Conservation (phyloP, 176 grass and related monocot genomes). For the Luzula sylvatica region DNA sequence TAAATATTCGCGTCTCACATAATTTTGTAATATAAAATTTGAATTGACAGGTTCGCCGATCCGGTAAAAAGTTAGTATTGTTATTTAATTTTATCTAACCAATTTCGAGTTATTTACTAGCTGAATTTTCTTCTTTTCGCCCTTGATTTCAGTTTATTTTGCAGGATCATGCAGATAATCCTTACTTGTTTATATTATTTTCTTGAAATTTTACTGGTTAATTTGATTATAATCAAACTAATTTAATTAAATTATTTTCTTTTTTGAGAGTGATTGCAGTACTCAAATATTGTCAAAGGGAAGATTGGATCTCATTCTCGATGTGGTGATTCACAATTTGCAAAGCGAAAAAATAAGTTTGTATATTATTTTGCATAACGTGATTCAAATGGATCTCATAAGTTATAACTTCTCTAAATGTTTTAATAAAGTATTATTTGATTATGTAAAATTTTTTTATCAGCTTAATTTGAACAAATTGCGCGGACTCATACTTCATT, state of each 20-base stretch:
- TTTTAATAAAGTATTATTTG: no score
- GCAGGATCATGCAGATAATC: conserved; percentile 45
- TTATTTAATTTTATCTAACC: conserved; percentile 29
- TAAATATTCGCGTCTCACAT: no score
- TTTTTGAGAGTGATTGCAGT: conserved; percentile 35
- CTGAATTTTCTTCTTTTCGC: conserved; percentile 27
- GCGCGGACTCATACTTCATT: no score
- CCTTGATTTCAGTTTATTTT: conserved; percentile 47
- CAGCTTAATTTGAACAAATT: no score
- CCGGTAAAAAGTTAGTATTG: conserved; percentile 24
- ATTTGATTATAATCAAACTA: not conserved
- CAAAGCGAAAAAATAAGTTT: no score
- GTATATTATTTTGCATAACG: no score
- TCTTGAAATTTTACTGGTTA: not conserved
- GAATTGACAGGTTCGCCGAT: conserved; percentile 43
- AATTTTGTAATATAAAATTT: conserved; percentile 13
- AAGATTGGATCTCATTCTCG: no score
- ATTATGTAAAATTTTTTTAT: no score
- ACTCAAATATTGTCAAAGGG: no score
- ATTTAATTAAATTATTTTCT: conserved; percentile 20
- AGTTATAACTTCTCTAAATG: no score
- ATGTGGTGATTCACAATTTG: no score
- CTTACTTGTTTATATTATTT: not conserved
- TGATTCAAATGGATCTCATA: no score
- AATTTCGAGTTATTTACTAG: conserved; percentile 41